phyloP scores from a whole-genome alignment of 2,329 filamentous ascomycete genomes.

The Chaetomium globosum region DNA sequence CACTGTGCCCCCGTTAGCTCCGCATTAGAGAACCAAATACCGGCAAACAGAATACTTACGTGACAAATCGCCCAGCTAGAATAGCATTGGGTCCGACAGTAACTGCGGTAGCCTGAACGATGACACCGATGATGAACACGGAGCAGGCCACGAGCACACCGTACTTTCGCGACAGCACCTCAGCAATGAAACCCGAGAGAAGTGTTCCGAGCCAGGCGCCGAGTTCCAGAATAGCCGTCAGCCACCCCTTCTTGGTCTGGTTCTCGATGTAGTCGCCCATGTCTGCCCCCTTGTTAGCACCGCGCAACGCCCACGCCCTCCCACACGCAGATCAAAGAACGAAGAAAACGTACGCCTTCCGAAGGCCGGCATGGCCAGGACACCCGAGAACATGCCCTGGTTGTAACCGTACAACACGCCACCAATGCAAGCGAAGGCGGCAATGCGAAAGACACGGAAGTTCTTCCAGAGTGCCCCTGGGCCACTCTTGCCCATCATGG shows the following conservation, averaged over 20 bases:
- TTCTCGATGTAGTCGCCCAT: slow-evolving; percentile 59
- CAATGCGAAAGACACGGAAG: slow-evolving; percentile 62
- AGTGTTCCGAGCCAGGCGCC: slow-evolving; percentile 77
- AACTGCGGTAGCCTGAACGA: slow-evolving; percentile 67
- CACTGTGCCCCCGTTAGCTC: slow-evolving; percentile 39
- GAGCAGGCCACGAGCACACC: slow-evolving; percentile 66
- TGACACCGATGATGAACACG: slow-evolving; percentile 71
- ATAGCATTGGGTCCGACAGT: slow-evolving; percentile 60
- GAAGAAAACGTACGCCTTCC: slow-evolving; percentile 48
- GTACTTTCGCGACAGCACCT: slow-evolving; percentile 69
- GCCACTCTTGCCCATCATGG: slow-evolving; percentile 57
- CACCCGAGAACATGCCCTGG: slow-evolving; percentile 75
- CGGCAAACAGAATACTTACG: slow-evolving; percentile 43
- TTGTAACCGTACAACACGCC: slow-evolving; percentile 71
- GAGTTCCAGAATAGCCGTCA: slow-evolving; percentile 71
- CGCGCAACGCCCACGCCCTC: too few species aligned
- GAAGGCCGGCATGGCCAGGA: slow-evolving; percentile 61
- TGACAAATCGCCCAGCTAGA: slow-evolving; percentile 71
- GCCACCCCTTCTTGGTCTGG: slow-evolving; percentile 60
- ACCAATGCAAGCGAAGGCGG: slow-evolving; percentile 64
- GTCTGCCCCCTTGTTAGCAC: slow-evolving; percentile 42
- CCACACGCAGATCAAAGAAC: not conserved
- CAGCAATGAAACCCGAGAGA: slow-evolving; percentile 71
- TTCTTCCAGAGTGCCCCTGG: slow-evolving; percentile 60
- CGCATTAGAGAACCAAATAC: not conserved